These are phyloP conservation scores for Paecilomyces variotii DNA, from an alignment of 2,329 filamentous ascomycete genomes.

Conservation along the genomic window DNA sequence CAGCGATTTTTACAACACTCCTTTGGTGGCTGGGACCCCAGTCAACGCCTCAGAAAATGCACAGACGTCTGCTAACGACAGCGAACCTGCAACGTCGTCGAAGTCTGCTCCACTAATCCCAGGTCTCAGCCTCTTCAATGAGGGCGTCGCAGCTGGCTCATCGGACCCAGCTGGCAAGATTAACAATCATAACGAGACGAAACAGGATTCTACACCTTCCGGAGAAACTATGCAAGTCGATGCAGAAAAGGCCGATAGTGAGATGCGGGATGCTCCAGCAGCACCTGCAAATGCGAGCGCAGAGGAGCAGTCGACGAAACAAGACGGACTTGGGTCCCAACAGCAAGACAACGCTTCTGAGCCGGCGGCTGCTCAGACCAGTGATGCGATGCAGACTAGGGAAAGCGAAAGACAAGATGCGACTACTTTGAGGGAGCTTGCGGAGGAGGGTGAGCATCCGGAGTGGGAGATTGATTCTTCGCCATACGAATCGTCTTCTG, in stretches of 20 bases:
- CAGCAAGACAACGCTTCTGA: neutral
- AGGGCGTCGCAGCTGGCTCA: conserved; percentile 7
- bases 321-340: neutral
- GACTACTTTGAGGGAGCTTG: conserved; percentile 5
- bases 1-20: conserved; percentile 37
- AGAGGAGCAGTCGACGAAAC: neutral
- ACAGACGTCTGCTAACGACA: conserved; percentile 3
- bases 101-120: conserved; percentile 23
- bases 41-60: conserved; percentile 8
- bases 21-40: conserved; percentile 22
- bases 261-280: neutral
- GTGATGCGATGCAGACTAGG: conserved; percentile 3
- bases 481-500: conserved; percentile 59
- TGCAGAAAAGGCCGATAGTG: neutral
- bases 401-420: neutral
- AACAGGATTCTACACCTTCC: neutral
- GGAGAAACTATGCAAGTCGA: neutral
- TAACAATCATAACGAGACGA: neutral
- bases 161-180: conserved; percentile 1
- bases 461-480: conserved; percentile 84
- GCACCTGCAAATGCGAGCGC: neutral
- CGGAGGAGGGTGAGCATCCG: conserved; percentile 45
- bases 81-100: conserved; percentile 8
- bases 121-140: conserved; percentile 27
- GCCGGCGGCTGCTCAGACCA: neutral